Conservation (phyloP, 2,329 filamentous ascomycete genomes). For the Zymoseptoria brevis region DNA sequence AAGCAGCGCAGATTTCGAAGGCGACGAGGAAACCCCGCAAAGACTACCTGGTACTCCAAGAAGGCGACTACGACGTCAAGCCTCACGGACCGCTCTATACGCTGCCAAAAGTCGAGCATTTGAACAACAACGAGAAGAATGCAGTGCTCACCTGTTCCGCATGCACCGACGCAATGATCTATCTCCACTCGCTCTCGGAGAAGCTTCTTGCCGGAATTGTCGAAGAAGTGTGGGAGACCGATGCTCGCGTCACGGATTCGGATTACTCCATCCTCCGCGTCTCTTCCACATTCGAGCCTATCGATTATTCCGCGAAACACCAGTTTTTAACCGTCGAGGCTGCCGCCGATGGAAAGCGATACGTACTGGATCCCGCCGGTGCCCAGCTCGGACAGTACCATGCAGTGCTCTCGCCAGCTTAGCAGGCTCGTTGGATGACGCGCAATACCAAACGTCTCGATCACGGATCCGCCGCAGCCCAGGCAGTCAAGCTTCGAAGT, state of each 20-base stretch:
- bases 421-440: background rate
- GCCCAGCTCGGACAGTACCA: constrained; percentile 1
- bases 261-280: background rate
- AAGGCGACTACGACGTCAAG: background rate
- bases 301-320: background rate
- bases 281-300: background rate
- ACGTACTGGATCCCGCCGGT: constrained; percentile 1
- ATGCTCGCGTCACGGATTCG: background rate
- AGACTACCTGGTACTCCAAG: background rate
- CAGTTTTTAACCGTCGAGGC: background rate
- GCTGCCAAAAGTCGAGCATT: constrained; percentile 2
- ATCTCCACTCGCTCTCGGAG: constrained; percentile 6
- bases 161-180: constrained; percentile 5
- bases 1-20: constrained; percentile 2
- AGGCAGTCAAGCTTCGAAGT: background rate
- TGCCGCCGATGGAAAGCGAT: background rate
- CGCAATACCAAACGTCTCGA: background rate
- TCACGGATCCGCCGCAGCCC: background rate
- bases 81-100: constrained; percentile 2
- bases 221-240: background rate
- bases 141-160: constrained; percentile 1
- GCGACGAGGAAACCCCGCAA: background rate
- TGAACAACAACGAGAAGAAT: constrained; percentile 5
- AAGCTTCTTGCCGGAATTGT: constrained; percentile 5
- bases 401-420: background rate